Conservation (phyloP, 176 grass and related monocot species). For the Zoysia japonica region DNA sequence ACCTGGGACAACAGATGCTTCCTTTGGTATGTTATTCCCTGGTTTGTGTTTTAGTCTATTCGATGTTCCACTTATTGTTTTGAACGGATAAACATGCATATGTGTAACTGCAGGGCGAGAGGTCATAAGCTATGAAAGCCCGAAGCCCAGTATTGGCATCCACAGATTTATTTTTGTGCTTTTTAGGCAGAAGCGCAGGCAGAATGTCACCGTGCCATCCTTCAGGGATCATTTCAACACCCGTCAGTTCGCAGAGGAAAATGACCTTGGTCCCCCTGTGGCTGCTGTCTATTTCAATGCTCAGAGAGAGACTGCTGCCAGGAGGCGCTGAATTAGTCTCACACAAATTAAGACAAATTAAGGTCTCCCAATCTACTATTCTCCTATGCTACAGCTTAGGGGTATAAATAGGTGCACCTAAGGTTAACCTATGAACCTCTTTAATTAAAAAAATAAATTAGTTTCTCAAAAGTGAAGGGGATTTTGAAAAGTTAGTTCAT, state of each 20-base stretch:
- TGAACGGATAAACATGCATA: neutral
- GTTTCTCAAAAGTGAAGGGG: neutral
- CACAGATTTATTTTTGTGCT: constrained; percentile 96
- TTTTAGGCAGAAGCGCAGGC: constrained; percentile 73
- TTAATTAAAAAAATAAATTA: constrained; percentile 40
- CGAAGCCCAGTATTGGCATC: constrained; percentile 84
- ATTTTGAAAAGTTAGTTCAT: constrained; percentile 40
- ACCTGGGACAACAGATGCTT: constrained; percentile 89
- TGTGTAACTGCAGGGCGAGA: constrained; percentile 58
- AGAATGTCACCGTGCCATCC: constrained; percentile 49
- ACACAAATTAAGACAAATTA: constrained; percentile 22
- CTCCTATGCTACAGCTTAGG: constrained; percentile 20
- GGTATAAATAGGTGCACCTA: too few species aligned
- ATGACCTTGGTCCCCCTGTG: constrained; percentile 77
- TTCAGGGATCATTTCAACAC: constrained; percentile 74
- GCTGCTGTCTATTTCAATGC: constrained; percentile 92
- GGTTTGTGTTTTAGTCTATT: neutral
- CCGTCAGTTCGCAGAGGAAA: constrained; percentile 76
- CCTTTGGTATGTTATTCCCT: constrained; percentile 64
- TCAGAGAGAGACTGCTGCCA: constrained; percentile 86
- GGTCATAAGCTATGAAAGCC: constrained; percentile 73
- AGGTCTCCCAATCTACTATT: neutral
- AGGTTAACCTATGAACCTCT: neutral
- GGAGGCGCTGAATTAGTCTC: constrained; percentile 55
- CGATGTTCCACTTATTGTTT: constrained; percentile 13